Percentiles rank a stretch among this genome's conserved stretches.
Evolutionary conservation across 2,329 filamentous ascomycete species (phyloP).

Genomic region (Pseudopyricularia javanii): DNA sequence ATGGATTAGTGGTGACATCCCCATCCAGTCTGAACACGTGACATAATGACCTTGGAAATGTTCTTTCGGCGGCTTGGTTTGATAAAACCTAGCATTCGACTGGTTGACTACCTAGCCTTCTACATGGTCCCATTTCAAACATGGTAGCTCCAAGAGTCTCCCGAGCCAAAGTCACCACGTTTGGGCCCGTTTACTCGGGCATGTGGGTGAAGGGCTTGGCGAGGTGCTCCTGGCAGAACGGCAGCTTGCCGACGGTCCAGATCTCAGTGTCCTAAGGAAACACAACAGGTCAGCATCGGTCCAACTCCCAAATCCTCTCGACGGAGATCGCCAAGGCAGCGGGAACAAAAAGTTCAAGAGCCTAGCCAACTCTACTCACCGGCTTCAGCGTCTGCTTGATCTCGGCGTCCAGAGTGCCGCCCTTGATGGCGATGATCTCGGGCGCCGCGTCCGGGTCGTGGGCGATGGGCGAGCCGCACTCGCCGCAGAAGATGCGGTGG

Average conservation of each 20-base stretch:
- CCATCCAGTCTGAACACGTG: too few relatives aligned
- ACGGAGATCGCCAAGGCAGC: not conserved
- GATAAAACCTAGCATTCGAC: too few relatives aligned
- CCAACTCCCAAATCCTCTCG: too few relatives aligned
- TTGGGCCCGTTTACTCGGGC: conserved; percentile 33
- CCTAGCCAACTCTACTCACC: conserved; percentile 23
- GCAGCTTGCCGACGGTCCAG: conserved; percentile 57
- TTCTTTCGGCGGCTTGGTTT: too few relatives aligned
- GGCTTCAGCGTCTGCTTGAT: conserved; percentile 59
- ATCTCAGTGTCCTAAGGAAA: conserved; percentile 49
- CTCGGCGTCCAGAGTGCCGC: conserved; percentile 48
- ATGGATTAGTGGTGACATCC: too few relatives aligned
- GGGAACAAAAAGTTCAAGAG: not conserved
- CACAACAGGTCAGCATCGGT: not conserved
- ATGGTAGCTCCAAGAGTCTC: too few relatives aligned
- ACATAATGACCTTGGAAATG: too few relatives aligned
- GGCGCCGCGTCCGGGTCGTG: conserved; percentile 61
- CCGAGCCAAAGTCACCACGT: not conserved
- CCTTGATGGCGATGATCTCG: conserved; percentile 58
- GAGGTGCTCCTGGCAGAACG: conserved; percentile 56
- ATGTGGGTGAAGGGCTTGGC: conserved; percentile 52
- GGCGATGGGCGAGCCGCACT: conserved; percentile 58
- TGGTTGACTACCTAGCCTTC: too few relatives aligned
- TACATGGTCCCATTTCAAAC: not conserved
- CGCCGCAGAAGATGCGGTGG: conserved; percentile 57